phyloP scores from a whole-genome alignment of 768 basidiomycete species.

The Pisolithus microcarpus region DNA sequence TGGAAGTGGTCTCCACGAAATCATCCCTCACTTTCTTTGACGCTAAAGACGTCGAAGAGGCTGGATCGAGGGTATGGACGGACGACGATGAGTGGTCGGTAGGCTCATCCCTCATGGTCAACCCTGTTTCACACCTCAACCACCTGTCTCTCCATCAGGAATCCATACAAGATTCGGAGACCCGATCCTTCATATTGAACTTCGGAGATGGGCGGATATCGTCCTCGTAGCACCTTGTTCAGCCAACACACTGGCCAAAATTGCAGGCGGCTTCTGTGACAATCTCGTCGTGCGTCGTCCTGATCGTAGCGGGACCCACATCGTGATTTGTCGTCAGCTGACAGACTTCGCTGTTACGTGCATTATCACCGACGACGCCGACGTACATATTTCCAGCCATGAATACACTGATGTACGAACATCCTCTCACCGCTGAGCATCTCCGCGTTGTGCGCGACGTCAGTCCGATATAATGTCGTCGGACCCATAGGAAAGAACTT shows the following conservation, averaged over 20 bases:
- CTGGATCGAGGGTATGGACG: constrained; percentile 69
- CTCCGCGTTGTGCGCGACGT: constrained; percentile 66
- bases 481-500: constrained; percentile 85
- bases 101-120: constrained; percentile 21
- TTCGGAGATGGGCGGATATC: constrained; percentile 89
- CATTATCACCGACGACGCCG: constrained; percentile 74
- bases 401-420: constrained; percentile 98
- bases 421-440: constrained; percentile 85
- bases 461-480: constrained; percentile 69
- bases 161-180: constrained; percentile 73
- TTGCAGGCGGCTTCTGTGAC: constrained; percentile 83
- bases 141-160: constrained; percentile 35
- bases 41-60: constrained; percentile 38
- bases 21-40: constrained; percentile 73
- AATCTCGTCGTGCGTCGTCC: constrained; percentile 61
- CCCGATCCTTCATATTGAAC: constrained; percentile 93
- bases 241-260: constrained; percentile 93
- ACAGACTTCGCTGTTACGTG: constrained; percentile 77
- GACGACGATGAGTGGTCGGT: constrained; percentile 94
- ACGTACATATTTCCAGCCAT: constrained; percentile 95
- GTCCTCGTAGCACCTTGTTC: constrained; percentile 94
- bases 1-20: constrained; percentile 82
- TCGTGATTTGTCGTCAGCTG: neutral
- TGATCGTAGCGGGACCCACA: neutral
- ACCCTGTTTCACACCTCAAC: neutral